phyloP scores from a whole-genome alignment of 805 yeast genomes.

The Priceomyces castillae region DNA sequence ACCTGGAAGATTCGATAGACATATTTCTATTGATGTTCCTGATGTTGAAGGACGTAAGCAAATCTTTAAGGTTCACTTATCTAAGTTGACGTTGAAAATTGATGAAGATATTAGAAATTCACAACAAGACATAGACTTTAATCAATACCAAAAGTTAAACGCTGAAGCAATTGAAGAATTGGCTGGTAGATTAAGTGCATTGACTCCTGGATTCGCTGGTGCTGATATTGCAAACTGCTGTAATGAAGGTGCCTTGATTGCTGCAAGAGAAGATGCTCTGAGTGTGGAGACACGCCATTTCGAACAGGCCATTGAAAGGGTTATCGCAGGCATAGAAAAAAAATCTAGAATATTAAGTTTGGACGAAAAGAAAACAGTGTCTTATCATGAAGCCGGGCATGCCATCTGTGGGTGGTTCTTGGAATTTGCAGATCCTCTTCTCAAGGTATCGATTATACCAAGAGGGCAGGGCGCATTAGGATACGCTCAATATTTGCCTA shows the following conservation, averaged over 20 bases:
- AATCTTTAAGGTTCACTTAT: conserved; percentile 77
- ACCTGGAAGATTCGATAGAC: conserved; percentile 95
- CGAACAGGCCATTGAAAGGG: conserved; percentile 91
- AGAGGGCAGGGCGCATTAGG: conserved; percentile 94
- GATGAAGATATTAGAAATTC: conserved; percentile 36
- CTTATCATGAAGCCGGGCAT: conserved; percentile 96
- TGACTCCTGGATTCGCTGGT: conserved; percentile 95
- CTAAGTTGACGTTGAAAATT: conserved; percentile 49
- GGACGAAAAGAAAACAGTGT: conserved; percentile 81
- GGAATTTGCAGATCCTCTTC: conserved; percentile 82
- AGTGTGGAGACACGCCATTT: conserved; percentile 69
- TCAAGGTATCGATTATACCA: conserved; percentile 92
- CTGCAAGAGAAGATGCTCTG: conserved; percentile 72
- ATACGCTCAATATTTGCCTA: conserved; percentile 93
- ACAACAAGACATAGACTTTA: conserved; percentile 38
- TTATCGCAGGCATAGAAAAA: conserved; percentile 90
- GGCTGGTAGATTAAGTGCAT: conserved; percentile 81
- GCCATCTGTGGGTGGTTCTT: conserved; percentile 95
- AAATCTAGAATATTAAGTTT: conserved; percentile 75
- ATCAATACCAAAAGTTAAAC: conserved; percentile 38
- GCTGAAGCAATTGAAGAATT: conserved; percentile 52
- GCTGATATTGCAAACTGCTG: conserved; percentile 95
- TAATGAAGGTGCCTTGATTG: conserved; percentile 91
- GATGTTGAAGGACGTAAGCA: conserved; percentile 87
- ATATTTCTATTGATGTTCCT: conserved; percentile 81